Percentiles rank a stretch among this genome's conserved stretches.
phyloP scores from a whole-genome alignment of 768 basidiomycete genomes.

The Agaricus blazei region DNA sequence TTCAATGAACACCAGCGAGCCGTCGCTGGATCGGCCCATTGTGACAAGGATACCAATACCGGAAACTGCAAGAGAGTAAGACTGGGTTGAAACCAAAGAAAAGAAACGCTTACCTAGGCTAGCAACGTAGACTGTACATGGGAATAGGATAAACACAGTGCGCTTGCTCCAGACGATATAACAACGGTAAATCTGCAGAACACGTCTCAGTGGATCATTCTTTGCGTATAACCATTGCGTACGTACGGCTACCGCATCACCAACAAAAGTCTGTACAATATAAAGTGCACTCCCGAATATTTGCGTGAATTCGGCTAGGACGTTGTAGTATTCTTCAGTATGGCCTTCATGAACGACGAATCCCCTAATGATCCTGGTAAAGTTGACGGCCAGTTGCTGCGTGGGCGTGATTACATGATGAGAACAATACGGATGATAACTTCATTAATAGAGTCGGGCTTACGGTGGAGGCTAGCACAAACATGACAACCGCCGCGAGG shows the following conservation, averaged over 20 bases:
- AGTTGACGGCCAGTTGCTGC: constrained; percentile 32
- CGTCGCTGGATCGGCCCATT: constrained; percentile 21
- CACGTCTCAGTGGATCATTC: background rate
- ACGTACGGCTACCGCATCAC: constrained; percentile 31
- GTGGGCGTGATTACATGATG: background rate
- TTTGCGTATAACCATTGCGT: background rate
- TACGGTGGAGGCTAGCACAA: constrained; percentile 27
- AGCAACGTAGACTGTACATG: constrained; percentile 22
- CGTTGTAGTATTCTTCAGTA: constrained; percentile 27
- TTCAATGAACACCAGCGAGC: constrained; percentile 25
- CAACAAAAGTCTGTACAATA: constrained; percentile 30
- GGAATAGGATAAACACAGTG: constrained; percentile 19
- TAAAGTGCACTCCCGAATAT: constrained; percentile 32
- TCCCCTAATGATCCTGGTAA: constrained; percentile 27
- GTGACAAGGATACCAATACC: constrained; percentile 27
- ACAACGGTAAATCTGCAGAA: constrained; percentile 22
- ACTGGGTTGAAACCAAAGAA: background rate
- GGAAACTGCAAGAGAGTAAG: constrained; percentile 12
- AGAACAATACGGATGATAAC: background rate
- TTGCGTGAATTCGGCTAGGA: constrained; percentile 29
- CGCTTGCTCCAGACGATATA: constrained; percentile 28
- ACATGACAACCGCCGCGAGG: constrained; percentile 25
- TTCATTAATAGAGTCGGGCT: background rate
- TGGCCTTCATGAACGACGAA: constrained; percentile 25
- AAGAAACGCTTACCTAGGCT: constrained; percentile 20